Conservation (phyloP, 495 filamentous ascomycete species). For the Paragyromitra xinjiangensis region DNA sequence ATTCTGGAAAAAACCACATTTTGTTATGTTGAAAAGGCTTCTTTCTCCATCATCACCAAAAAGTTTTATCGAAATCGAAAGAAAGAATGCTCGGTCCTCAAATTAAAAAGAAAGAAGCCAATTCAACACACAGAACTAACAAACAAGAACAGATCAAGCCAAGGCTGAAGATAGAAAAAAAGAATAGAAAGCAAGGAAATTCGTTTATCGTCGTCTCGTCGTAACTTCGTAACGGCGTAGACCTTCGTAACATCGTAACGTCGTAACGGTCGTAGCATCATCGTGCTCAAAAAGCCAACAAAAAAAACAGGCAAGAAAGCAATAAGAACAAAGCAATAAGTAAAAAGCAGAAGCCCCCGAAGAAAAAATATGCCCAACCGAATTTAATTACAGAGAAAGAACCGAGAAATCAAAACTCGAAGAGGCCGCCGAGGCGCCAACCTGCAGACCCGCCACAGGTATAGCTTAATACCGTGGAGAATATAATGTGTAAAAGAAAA, state of each 20-base stretch:
- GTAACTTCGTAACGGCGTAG: constrained; percentile 37
- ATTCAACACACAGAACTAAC: constrained; percentile 54
- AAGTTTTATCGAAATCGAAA: constrained; percentile 48
- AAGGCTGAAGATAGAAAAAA: constrained; percentile 44
- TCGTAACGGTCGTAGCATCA: constrained; percentile 38
- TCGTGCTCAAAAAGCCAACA: constrained; percentile 45
- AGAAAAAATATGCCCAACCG: constrained; percentile 52
- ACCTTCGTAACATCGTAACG: constrained; percentile 34
- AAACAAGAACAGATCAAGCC: constrained; percentile 57
- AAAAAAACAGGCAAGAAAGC: constrained; percentile 46
- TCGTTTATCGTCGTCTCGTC: constrained; percentile 55
- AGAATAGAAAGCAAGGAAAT: constrained; percentile 34
- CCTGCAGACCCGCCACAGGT: constrained; percentile 50
- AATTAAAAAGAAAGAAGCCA: constrained; percentile 51
- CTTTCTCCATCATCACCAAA: constrained; percentile 43
- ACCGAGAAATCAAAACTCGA: constrained; percentile 65
- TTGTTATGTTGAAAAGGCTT: constrained; percentile 39
- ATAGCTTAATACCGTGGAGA: constrained; percentile 58
- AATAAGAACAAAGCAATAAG: constrained; percentile 51
- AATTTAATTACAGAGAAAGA: constrained; percentile 58
- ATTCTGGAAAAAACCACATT: constrained; percentile 47
- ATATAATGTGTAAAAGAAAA: constrained; percentile 55
- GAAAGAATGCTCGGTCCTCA: constrained; percentile 49
- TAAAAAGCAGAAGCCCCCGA: constrained; percentile 48
- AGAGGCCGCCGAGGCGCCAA: constrained; percentile 58